Evolutionary conservation across 345 rosid genomes (phyloP).

Genomic region (Hibiscus mutabilis): DNA sequence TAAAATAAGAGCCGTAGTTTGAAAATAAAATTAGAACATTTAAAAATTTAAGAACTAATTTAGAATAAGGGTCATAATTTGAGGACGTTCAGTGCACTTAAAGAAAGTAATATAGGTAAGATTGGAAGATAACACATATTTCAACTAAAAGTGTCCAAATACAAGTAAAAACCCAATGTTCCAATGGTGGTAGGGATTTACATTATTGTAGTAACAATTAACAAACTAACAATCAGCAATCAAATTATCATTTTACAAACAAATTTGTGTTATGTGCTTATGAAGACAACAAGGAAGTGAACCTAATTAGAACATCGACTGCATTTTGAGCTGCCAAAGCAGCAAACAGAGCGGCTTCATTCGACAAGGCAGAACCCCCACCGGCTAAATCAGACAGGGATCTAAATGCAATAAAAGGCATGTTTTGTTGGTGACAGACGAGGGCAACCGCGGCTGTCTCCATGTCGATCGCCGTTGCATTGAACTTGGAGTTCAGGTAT

Average conservation of each 20-base stretch:
- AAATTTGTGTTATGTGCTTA: neutral
- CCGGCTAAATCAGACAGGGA: constrained; percentile 76
- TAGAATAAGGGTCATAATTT: too few relatives aligned
- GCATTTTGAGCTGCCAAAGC: constrained; percentile 55
- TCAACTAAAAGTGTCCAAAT: too few relatives aligned
- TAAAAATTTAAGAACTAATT: too few relatives aligned
- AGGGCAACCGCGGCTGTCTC: constrained; percentile 73
- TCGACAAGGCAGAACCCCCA: constrained; percentile 49
- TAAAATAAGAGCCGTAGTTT: too few relatives aligned
- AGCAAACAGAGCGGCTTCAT: constrained; percentile 48
- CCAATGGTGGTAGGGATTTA: neutral
- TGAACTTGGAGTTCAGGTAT: constrained; percentile 48
- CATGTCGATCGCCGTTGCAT: constrained; percentile 63
- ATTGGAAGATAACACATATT: too few relatives aligned
- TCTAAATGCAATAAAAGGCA: constrained; percentile 52
- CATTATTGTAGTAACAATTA: neutral
- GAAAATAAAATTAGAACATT: too few relatives aligned
- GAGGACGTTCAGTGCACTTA: too few relatives aligned
- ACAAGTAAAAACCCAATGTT: neutral
- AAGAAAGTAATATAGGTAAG: too few relatives aligned
- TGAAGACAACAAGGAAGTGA: constrained; percentile 32
- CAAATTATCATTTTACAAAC: neutral
- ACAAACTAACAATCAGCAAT: too few relatives aligned
- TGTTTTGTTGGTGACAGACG: constrained; percentile 40
- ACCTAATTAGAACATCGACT: constrained; percentile 36